A percentile compares a stretch with the other conserved stretches of the same genome.
Conservation (phyloP, 257 asterid species). For the Solanum sitiens region DNA sequence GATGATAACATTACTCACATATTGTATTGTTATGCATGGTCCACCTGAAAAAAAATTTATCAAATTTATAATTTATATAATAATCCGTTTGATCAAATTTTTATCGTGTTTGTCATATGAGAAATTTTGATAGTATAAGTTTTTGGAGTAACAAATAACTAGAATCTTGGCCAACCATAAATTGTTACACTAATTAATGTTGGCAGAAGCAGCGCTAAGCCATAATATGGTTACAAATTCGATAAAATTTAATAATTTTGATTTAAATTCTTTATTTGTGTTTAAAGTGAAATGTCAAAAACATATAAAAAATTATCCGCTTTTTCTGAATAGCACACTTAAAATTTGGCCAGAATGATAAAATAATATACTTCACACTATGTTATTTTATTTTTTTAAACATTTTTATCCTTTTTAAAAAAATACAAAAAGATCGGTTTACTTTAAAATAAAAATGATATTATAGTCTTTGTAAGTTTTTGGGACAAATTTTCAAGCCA, state of each 20-base stretch:
- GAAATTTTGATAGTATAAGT: too few relatives aligned
- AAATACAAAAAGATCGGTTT: too few relatives aligned
- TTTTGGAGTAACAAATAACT: neutral
- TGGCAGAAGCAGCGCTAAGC: neutral
- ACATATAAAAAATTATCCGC: too few relatives aligned
- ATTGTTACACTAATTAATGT: neutral
- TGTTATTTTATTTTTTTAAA: too few relatives aligned
- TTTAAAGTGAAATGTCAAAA: neutral
- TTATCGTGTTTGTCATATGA: neutral
- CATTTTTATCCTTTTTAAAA: too few relatives aligned
- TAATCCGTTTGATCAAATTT: neutral
- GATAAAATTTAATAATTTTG: neutral
- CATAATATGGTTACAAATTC: neutral
- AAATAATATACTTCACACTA: too few relatives aligned
- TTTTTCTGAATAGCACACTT: neutral
- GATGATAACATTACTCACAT: constrained; percentile 46
- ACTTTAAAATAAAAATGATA: too few relatives aligned
- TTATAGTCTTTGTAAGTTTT: too few relatives aligned
- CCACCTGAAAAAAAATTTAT: constrained; percentile 19
- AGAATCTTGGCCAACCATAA: neutral
- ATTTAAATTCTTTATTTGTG: too few relatives aligned
- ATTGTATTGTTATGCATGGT: constrained; percentile 58
- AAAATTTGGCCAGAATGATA: too few relatives aligned
- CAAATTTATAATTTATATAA: neutral
- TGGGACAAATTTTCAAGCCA: too few relatives aligned